A percentile compares a stretch with the other conserved stretches of the same genome.
Evolutionary conservation across 257 asterid genomes (phyloP).

Genomic region (Plantago ovata): DNA sequence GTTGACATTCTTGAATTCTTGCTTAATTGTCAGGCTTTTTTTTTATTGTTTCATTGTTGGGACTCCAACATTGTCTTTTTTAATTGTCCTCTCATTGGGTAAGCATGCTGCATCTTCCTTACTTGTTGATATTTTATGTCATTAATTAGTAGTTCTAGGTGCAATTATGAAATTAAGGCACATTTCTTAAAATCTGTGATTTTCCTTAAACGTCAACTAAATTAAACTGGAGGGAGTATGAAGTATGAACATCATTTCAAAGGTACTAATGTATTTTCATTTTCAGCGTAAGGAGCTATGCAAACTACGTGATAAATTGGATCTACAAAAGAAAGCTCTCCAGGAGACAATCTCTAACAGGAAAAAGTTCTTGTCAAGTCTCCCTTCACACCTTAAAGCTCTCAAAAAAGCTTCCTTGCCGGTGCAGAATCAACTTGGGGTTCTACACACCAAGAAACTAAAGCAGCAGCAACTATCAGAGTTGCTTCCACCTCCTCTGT

Average conservation of each 20-base stretch:
- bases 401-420: constrained; percentile 97
- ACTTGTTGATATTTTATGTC: too few species aligned
- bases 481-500: constrained; percentile 92
- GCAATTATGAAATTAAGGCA: too few species aligned
- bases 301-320: constrained; percentile 77
- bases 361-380: constrained; percentile 83
- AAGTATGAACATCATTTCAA: constrained; percentile 11
- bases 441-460: constrained; percentile 72
- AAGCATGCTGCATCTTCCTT: too few species aligned
- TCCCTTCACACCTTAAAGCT: constrained; percentile 96
- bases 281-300: constrained; percentile 90
- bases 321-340: constrained; percentile 75
- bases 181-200: too few species aligned
- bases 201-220: too few species aligned
- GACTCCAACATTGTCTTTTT: too few species aligned
- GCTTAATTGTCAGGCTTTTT: too few species aligned
- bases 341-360: constrained; percentile 80
- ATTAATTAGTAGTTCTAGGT: too few species aligned
- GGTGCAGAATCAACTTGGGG: constrained; percentile 79
- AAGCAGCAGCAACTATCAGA: constrained; percentile 95
- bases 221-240: too few species aligned
- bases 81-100: too few species aligned
- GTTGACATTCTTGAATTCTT: too few species aligned
- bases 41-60: too few species aligned
- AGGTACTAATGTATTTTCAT: constrained; percentile 20